Percentiles rank a stretch among this genome's conserved stretches.
Conservation (phyloP, 805 yeast species). For the Yamadazyma insecticola region DNA sequence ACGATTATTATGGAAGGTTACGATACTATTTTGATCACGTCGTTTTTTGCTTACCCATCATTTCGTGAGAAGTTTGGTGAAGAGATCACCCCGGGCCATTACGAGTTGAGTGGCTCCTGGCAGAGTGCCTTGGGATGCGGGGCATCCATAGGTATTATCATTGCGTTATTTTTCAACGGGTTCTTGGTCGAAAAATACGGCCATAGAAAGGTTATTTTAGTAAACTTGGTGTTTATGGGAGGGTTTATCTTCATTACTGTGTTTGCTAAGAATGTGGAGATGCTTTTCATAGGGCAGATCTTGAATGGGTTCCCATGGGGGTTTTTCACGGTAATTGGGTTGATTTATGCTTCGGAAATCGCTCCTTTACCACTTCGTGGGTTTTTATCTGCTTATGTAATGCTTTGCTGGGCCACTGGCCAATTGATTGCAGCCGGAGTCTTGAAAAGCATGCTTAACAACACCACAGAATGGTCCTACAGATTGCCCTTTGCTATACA, state of each 20-base stretch:
- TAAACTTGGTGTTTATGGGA: conserved; percentile 17
- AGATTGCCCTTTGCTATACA: conserved; percentile 53
- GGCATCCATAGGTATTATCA: conserved; percentile 30
- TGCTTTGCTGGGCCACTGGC: conserved; percentile 51
- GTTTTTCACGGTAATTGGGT: conserved; percentile 33
- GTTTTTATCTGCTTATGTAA: conserved; percentile 44
- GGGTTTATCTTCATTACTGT: conserved; percentile 34
- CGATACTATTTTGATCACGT: conserved; percentile 29
- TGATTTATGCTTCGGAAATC: conserved; percentile 52
- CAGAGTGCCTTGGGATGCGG: conserved; percentile 25
- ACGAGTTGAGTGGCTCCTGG: conserved; percentile 20
- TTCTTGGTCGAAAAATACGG: conserved; percentile 39
- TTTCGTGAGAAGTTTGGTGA: conserved; percentile 30
- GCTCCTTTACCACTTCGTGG: conserved; percentile 47
- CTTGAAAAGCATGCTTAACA: conserved; percentile 26
- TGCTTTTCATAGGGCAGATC: conserved; percentile 36
- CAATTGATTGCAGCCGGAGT: conserved; percentile 53
- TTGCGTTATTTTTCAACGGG: conserved; percentile 41
- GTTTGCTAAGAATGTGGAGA: conserved; percentile 28
- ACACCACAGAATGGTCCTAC: conserved; percentile 35
- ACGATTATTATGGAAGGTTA: conserved; percentile 38
- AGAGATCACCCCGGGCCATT: conserved; percentile 16
- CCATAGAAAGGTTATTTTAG: conserved; percentile 28
- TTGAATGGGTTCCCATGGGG: conserved; percentile 43
- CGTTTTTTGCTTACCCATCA: conserved; percentile 30